Evolutionary conservation across 1,139 yeast genomes (phyloP), one percentile per base, ranked within the genome.

Genomic region (Oligophagozyma castellii): DNA sequence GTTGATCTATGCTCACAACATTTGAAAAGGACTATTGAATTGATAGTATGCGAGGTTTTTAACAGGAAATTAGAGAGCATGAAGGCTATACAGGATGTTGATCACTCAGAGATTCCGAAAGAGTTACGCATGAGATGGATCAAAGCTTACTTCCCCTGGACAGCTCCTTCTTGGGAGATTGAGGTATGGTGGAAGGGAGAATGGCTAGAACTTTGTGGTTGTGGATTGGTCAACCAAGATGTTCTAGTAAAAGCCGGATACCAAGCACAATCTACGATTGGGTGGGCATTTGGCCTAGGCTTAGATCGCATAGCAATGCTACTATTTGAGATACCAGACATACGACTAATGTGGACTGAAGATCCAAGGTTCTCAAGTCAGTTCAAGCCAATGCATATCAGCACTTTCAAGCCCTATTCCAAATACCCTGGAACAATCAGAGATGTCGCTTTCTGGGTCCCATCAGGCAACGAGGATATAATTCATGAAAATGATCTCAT

Each of bases 161-260:
- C 99, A 2, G 73, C 93, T 1, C 99, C 99, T 5, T 81, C 95
- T 19, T 89, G 94, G 89, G 96, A 89, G 48, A 83, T 92, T 42
- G 99, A 89, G 55, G 94, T 89, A 4, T 86, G 93, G 92, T 92
- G 96, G 96, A 81, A 86, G 51, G 94, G 93, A 24, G 94, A 86
- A 43, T 92, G 98, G 98, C 63, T 89, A 24, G 99, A 89, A 58
- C 75, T 94, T 53, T 83, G 95, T 49, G 99, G 99, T 1, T 81
- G 94, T 55, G 99, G 99, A 15, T 66, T 89, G 27, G 94, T 84
- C 3, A 73, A 72, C 44, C 80, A 83, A 43, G 72, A 72, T 29
- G 93, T 89, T 1, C 60, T 84, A 28, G 58, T 70, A 20, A 78
- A 76, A 40, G 69, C 95, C 1, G 92, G 81, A 0, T 61, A 77